Percentiles rank a stretch among this genome's conserved stretches.
Evolutionary conservation across 2,329 filamentous ascomycete species (phyloP).

Genomic region (Fusarium abutilonis): DNA sequence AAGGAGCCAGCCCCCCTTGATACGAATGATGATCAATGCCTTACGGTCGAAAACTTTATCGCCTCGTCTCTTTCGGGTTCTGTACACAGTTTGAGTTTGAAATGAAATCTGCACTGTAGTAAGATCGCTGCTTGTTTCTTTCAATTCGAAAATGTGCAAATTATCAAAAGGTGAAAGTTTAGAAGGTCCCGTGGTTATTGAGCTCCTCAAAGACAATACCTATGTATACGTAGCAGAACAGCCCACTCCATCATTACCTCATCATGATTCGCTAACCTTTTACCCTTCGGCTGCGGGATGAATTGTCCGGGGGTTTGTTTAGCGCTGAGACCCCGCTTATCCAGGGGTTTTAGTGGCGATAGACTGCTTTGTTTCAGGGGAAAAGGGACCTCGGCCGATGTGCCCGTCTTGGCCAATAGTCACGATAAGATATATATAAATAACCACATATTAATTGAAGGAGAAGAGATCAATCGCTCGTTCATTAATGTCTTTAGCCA

Average conservation of each 20-base stretch:
- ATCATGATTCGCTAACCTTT: slow-evolving; percentile 23
- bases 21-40: slow-evolving; percentile 5
- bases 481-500: slow-evolving; percentile 14
- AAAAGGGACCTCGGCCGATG: slow-evolving; percentile 6
- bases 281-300: slow-evolving; percentile 23
- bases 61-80: not conserved
- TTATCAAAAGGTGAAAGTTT: slow-evolving; percentile 8
- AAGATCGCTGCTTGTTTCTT: not conserved
- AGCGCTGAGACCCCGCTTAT: slow-evolving; percentile 32
- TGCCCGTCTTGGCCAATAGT: not conserved
- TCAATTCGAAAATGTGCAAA: not conserved
- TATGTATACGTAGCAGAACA: slow-evolving; percentile 17
- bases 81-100: slow-evolving; percentile 5
- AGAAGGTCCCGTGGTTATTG: slow-evolving; percentile 19
- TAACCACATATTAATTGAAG: no score
- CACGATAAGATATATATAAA: not conserved
- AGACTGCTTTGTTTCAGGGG: slow-evolving; percentile 28
- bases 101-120: not conserved
- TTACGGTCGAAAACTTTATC: slow-evolving; percentile 1
- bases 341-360: slow-evolving; percentile 34
- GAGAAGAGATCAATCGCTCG: slow-evolving; percentile 5
- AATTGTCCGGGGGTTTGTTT: slow-evolving; percentile 19
- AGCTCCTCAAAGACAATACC: slow-evolving; percentile 22
- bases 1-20: slow-evolving; percentile 37
- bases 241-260: slow-evolving; percentile 9